Conservation (phyloP, 345 rosid genomes). For the Carallia pectinifolia region DNA sequence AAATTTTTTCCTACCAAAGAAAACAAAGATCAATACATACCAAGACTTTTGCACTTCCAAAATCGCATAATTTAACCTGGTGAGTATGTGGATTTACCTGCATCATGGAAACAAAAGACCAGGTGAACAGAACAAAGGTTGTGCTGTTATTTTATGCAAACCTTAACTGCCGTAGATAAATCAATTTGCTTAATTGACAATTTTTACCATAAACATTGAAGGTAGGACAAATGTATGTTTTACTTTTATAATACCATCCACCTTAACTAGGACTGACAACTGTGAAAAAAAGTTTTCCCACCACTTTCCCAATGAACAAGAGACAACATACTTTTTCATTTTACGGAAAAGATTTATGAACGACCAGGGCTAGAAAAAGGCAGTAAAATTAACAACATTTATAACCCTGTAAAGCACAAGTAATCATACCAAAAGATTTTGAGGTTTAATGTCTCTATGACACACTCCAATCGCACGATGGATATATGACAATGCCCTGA, state of each 20-base stretch:
- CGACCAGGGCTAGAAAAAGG: too few relatives aligned
- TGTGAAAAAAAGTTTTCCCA: not conserved
- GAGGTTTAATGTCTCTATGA: constrained; percentile 97
- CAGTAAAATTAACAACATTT: not conserved
- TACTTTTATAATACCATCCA: not conserved
- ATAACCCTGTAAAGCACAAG: not conserved
- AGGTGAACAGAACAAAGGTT: not conserved
- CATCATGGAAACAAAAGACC: constrained; percentile 2
- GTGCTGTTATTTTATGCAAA: not conserved
- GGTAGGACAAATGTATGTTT: not conserved
- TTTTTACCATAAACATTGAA: not conserved
- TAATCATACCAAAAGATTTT: constrained; percentile 81
- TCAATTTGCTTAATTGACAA: not conserved
- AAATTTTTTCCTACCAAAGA: not conserved
- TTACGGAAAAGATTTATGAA: not conserved
- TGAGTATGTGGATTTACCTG: constrained; percentile 99
- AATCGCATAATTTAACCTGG: constrained; percentile 94
- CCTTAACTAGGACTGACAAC: not conserved
- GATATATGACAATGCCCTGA: constrained; percentile 86
- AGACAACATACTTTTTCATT: not conserved
- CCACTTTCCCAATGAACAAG: not conserved
- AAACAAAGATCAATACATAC: constrained; percentile 36
- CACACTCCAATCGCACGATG: constrained; percentile 86
- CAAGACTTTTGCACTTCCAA: constrained; percentile 99
- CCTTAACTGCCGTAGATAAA: not conserved